Base-by-base conservation (phyloP, 345 rosid species). In the Gossypium longicalyx region DNA sequence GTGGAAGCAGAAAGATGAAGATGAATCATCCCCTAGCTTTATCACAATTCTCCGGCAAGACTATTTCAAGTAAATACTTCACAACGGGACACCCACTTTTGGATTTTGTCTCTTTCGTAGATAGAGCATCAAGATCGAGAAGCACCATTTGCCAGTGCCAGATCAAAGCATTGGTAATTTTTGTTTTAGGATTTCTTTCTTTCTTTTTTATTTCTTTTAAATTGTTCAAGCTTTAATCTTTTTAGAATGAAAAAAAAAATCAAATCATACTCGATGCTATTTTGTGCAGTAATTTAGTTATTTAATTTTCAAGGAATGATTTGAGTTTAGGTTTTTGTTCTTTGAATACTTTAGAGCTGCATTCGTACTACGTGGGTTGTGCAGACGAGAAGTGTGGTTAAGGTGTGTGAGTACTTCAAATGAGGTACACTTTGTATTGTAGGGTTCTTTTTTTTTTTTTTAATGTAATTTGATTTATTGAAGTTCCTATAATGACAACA, bases 1-100 rank as follows among this genome's bases (percentile, higher is more conserved):
- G 6, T 81, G 90, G 89, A 89, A 83, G 80, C 87, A 83, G 77
- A 89, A 83, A 83, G 91, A 86, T 59, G 91, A 81, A 72, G 90
- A 86, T 45, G 91, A 86, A 15, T 57, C 84, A 45, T 67, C 84
- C 3, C 84, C 91, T 2, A 68, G 72, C 69, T 82, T 86, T 43
- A 34, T 87, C 71, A 82, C 87, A 8, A 60, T 84, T 72, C 79
- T 87, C 52, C 86, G 82, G 63, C 89, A 77, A 52, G 93, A 89
- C 79, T 85, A 87, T 71, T 89, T 89, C 87, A 86, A 81, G 74
- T 89, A 70, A 80, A 77, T 44, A n/a, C 29, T 17, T 47, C 27
- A 59, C 45, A 48, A 19, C 47, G 5, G 74, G 71, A 19, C 65
- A 59, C 29, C 22, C 7, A 67, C 56, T 63, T 76, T 70, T 44